phyloP scores from a whole-genome alignment of 2,329 filamentous ascomycete genomes.

The Alternaria incomplexa region DNA sequence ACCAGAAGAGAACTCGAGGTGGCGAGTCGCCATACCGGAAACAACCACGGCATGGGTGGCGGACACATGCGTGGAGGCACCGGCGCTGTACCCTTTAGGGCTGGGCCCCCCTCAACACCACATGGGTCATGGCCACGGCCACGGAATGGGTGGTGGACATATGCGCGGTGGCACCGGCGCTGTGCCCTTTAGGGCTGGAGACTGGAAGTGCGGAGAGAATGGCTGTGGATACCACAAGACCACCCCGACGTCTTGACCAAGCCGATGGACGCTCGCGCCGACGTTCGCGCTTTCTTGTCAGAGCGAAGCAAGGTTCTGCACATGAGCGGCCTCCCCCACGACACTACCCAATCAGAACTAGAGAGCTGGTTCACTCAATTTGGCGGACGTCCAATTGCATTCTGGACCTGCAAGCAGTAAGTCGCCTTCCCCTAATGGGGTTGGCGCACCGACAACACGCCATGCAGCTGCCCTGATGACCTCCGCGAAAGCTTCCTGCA shows the following conservation, averaged over 20 bases:
- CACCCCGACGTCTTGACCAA: slow-evolving; percentile 93
- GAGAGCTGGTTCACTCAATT: not conserved
- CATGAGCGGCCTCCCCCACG: not conserved
- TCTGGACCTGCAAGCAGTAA: not conserved
- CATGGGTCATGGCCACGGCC: slow-evolving; percentile 63
- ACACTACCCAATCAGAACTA: not conserved
- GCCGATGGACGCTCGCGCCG: not conserved
- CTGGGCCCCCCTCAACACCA: slow-evolving; percentile 73
- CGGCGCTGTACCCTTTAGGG: slow-evolving; percentile 92
- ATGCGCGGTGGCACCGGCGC: slow-evolving; percentile 78
- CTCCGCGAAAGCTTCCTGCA: not conserved
- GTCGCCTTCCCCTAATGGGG: not conserved
- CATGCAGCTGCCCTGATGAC: not conserved
- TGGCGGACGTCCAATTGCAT: not conserved
- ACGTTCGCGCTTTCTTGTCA: slow-evolving; percentile 65
- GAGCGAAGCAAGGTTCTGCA: slow-evolving; percentile 90
- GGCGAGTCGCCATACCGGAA: not conserved
- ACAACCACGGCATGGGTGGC: slow-evolving; percentile 50
- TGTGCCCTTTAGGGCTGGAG: slow-evolving; percentile 95
- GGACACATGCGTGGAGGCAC: slow-evolving; percentile 75
- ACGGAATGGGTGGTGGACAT: slow-evolving; percentile 60
- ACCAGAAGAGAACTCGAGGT: not conserved
- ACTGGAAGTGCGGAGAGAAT: slow-evolving; percentile 98
- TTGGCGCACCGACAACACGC: not conserved
- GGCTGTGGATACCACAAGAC: slow-evolving; percentile 92